These are phyloP conservation scores for Marchantia paleacea DNA, from an alignment of 225 moss, liverwort and hornwort genomes.

Conservation along the genomic window DNA sequence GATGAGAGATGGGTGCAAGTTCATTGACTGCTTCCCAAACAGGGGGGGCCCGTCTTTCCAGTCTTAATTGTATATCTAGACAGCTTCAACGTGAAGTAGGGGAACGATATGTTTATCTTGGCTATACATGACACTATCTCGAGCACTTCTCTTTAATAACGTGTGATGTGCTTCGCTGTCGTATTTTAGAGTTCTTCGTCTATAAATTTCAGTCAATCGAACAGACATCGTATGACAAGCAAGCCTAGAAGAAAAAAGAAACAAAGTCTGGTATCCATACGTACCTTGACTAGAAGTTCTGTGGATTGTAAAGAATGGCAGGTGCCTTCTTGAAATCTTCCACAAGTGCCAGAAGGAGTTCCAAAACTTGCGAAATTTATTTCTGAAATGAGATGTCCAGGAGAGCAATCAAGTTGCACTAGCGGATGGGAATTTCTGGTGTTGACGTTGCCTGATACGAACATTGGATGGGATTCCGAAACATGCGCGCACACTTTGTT, in stretches of 20 bases:
- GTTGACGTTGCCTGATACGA: not conserved
- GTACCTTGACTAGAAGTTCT: slow-evolving; percentile 35
- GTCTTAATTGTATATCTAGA: too few species aligned
- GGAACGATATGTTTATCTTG: too few species aligned
- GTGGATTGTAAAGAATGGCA: slow-evolving; percentile 58
- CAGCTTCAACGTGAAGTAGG: too few species aligned
- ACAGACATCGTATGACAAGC: not conserved
- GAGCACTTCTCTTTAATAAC: too few species aligned
- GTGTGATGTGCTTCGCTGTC: too few species aligned
- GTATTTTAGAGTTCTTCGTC: not conserved
- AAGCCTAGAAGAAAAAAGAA: too few species aligned
- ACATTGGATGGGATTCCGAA: slow-evolving; percentile 52
- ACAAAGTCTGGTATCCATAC: not conserved
- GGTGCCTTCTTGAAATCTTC: slow-evolving; percentile 46
- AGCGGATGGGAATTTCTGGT: not conserved
- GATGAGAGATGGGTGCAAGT: too few species aligned
- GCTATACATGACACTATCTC: too few species aligned
- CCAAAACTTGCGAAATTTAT: slow-evolving; percentile 73
- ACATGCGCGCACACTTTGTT: slow-evolving; percentile 53
- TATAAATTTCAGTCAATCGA: not conserved
- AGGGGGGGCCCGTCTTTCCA: too few species aligned
- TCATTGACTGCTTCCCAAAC: too few species aligned
- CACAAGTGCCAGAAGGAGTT: slow-evolving; percentile 59
- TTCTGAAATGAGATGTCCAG: slow-evolving; percentile 57
- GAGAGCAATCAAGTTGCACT: slow-evolving; percentile 58